Conservation (phyloP, 768 basidiomycete species). For the Tylopilus sp. region DNA sequence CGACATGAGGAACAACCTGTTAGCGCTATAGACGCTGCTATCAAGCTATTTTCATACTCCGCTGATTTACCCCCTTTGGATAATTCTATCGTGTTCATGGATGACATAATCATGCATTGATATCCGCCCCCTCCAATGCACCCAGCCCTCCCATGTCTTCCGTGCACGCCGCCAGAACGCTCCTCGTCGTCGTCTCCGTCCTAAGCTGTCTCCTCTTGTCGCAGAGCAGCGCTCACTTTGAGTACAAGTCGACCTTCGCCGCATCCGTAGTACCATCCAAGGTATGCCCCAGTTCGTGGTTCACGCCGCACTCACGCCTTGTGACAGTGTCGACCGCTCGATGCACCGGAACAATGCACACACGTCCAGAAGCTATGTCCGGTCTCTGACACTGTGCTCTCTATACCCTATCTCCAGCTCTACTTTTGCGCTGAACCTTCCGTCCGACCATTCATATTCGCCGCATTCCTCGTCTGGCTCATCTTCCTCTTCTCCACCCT, state of each 20-base stretch:
- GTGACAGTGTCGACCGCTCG: slow-evolving; percentile 62
- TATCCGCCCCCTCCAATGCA: not conserved
- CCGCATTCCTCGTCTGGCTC: slow-evolving; percentile 71
- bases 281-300: not conserved
- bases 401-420: slow-evolving; percentile 60
- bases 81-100: no score
- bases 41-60: no score
- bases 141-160: slow-evolving; percentile 39
- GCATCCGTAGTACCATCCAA: not conserved
- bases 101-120: slow-evolving; percentile 14
- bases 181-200: slow-evolving; percentile 51
- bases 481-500: slow-evolving; percentile 93
- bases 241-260: not conserved
- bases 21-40: no score
- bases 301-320: not conserved
- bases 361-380: slow-evolving; percentile 62
- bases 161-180: slow-evolving; percentile 37
- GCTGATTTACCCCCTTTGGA: no score
- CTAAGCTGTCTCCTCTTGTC: slow-evolving; percentile 54
- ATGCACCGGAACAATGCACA: slow-evolving; percentile 52
- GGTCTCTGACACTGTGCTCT: slow-evolving; percentile 58
- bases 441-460: slow-evolving; percentile 58
- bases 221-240: not conserved
- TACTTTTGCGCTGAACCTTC: slow-evolving; percentile 67
- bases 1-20: not conserved